Conservation (phyloP, 2,329 filamentous ascomycete genomes). For the Penicillium brasilianum region DNA sequence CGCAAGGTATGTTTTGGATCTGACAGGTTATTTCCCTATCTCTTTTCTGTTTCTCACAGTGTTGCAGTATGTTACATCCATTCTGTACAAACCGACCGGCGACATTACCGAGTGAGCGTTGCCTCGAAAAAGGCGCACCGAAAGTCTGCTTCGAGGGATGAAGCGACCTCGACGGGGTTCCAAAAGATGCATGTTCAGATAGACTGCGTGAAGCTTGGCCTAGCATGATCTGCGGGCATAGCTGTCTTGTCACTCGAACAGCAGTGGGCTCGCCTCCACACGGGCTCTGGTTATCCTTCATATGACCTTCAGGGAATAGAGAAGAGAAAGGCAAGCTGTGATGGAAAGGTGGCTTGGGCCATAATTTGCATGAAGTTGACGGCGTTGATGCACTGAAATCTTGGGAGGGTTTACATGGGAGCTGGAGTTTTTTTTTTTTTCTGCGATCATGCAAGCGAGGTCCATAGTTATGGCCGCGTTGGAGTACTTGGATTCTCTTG, state of each 20-base stretch:
- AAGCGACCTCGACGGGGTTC: not conserved
- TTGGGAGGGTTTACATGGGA: constrained; percentile 7
- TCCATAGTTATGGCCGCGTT: constrained; percentile 12
- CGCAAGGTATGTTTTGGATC: constrained; percentile 64
- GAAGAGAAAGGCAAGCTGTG: not conserved
- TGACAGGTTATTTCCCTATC: not conserved
- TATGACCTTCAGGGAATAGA: not conserved
- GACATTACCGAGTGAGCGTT: constrained; percentile 41
- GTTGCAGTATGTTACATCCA: constrained; percentile 83
- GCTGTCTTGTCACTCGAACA: not conserved
- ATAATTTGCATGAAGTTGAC: constrained; percentile 21
- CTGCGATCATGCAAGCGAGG: constrained; percentile 11
- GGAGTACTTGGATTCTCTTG: constrained; percentile 8
- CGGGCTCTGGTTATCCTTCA: not conserved
- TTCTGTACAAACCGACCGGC: constrained; percentile 90
- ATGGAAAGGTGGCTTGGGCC: not conserved
- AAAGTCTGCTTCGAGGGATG: not conserved
- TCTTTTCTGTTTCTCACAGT: constrained; percentile 5
- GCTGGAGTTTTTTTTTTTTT: constrained; percentile 3
- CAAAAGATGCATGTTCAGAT: not conserved
- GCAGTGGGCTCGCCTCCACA: not conserved
- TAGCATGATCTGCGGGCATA: not conserved
- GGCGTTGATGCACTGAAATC: constrained; percentile 16
- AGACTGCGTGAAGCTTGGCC: not conserved
- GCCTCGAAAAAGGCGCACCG: not conserved